Evolutionary conservation across 2,329 filamentous ascomycete genomes (phyloP), one percentile per base, ranked within the genome.

Genomic region (Pestalotiopsis sp.): DNA sequence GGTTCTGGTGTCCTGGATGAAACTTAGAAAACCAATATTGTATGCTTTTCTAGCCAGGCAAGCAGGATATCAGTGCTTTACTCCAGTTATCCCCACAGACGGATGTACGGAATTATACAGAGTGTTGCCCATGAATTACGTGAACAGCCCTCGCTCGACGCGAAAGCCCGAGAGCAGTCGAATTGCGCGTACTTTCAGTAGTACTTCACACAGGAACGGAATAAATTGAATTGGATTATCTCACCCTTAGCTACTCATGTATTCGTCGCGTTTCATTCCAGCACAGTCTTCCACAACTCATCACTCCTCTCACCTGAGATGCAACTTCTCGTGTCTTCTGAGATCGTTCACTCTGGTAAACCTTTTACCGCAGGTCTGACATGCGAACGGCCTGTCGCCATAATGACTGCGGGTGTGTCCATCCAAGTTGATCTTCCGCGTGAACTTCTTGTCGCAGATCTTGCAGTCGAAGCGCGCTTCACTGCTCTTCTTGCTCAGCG

Each of bases 301-400:
- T 26, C 4, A 17, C 35, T 52, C 30, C 9, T 39, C 62, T 20
- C 9, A 55, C 48, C 61, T 66, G 7, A 40, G 24, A 44, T 68
- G 67, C 3, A 67, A 17, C n/a, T 57, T 68, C 65, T 67, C 64
- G 17, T 68, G 67, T 9, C 67, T 58, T 17, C 26, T 66, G 14
- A 65, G 55, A 57, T 68, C 67, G 14, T 55, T 68, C 11, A 57
- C n/a, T 10, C 67, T 66, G n/a, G 67, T 68, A 13, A 68, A 68
- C 11, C 44, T 60, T 65, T 44, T 68, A 1, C 22, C 26, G 24
- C 67, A 68, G 7, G 7, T 35, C 9, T 61, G 48, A 26, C 67
- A 68, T 1, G 7, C 3, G n/a, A 56, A 67, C 2, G 64, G 60
- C 3, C 67, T 24, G 13, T 39, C 58, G 20, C 67, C 67, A 38